A percentile compares a stretch with the other conserved stretches of the same genome.
These are phyloP conservation scores for Beta corolliflora DNA, from an alignment of 179 eudicot genomes.

Conservation along the genomic window DNA sequence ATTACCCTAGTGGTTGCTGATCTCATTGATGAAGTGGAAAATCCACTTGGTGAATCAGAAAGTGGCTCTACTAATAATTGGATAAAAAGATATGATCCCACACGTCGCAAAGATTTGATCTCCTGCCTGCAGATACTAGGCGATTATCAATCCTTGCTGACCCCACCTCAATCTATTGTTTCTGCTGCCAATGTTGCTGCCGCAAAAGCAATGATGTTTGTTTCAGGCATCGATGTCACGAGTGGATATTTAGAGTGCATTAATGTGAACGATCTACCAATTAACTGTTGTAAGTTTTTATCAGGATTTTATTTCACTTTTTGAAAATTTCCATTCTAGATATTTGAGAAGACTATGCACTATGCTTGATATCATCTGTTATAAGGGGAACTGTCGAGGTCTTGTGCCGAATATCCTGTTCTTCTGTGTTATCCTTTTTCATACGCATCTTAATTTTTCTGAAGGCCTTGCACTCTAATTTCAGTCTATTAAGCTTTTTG, in stretches of 20 bases:
- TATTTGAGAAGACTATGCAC: background rate
- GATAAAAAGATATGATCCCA: conserved; percentile 41
- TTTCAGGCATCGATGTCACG: conserved; percentile 65
- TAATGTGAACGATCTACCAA: conserved; percentile 61
- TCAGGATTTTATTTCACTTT: conserved; percentile 5
- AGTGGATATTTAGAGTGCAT: conserved; percentile 70
- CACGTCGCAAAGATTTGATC: conserved; percentile 62
- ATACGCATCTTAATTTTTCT: background rate
- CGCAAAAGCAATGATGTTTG: conserved; percentile 83
- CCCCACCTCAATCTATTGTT: conserved; percentile 74
- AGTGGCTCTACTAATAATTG: conserved; percentile 39
- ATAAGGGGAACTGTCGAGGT: background rate
- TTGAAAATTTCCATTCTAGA: background rate
- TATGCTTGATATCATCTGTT: background rate
- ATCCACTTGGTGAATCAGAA: conserved; percentile 42
- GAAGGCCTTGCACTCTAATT: background rate
- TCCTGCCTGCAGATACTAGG: conserved; percentile 79
- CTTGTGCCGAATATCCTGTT: background rate
- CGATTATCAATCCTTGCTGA: conserved; percentile 66
- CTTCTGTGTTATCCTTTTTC: background rate
- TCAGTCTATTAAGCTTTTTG: background rate
- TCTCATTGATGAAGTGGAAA: conserved; percentile 86
- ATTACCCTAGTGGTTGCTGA: conserved; percentile 79
- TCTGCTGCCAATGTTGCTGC: conserved; percentile 87
- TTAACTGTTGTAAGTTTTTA: conserved; percentile 71